These are phyloP conservation scores for Miamiensis avidus DNA, from an alignment of 169 alveolate species.

Conservation along the genomic window DNA sequence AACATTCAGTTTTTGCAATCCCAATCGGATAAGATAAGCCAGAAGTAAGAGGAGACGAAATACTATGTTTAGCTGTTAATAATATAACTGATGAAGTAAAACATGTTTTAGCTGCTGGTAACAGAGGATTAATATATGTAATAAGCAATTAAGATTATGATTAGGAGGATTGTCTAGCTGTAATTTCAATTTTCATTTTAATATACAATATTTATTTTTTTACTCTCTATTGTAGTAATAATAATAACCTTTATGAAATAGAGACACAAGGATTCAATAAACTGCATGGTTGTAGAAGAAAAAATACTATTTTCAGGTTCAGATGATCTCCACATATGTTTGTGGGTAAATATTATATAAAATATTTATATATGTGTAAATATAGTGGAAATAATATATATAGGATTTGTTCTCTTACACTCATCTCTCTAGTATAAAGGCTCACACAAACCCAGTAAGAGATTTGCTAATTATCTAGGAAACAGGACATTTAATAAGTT, in stretches of 20 bases:
- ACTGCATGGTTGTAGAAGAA: slow-evolving; percentile 64
- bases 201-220: too few relatives aligned
- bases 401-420: slow-evolving; percentile 45
- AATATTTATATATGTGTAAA: too few relatives aligned
- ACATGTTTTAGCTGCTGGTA: slow-evolving; percentile 65
- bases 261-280: slow-evolving; percentile 61
- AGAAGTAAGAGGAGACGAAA: slow-evolving; percentile 49
- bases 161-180: slow-evolving; percentile 30
- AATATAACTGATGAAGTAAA: slow-evolving; percentile 28
- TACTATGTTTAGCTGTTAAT: slow-evolving; percentile 61
- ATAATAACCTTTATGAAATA: background rate
- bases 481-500: slow-evolving; percentile 61
- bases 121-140: slow-evolving; percentile 49
- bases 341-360: too few relatives aligned
- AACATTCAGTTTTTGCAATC: slow-evolving; percentile 48
- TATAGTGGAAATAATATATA: too few relatives aligned
- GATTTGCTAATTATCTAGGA: slow-evolving; percentile 55
- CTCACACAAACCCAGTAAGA: slow-evolving; percentile 43
- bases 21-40: slow-evolving; percentile 1
- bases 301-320: slow-evolving; percentile 68
- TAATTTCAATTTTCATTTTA: background rate
- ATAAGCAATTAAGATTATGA: slow-evolving; percentile 57
- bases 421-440: slow-evolving; percentile 42
- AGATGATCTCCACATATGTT: slow-evolving; percentile 60
- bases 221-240: background rate